phyloP scores from a whole-genome alignment of 345 rosid species.

The Eutrema yunnanense region DNA sequence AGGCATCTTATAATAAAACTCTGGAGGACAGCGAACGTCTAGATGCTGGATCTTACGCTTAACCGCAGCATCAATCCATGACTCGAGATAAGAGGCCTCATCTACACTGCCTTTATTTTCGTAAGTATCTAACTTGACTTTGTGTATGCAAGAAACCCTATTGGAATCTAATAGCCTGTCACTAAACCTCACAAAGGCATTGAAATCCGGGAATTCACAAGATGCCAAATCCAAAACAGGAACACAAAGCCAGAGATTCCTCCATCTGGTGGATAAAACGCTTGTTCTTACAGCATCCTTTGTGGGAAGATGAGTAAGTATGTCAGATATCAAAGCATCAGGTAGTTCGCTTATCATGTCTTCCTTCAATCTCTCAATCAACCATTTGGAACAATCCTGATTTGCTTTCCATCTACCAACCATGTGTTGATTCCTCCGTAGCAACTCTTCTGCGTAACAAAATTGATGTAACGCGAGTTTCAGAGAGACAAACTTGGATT shows the following conservation, averaged over 20 bases:
- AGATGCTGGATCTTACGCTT: not conserved
- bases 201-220: not conserved
- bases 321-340: not conserved
- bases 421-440: too few relatives aligned
- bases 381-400: too few relatives aligned
- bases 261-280: not conserved
- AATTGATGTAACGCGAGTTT: too few relatives aligned
- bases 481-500: too few relatives aligned
- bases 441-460: too few relatives aligned
- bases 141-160: not conserved
- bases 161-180: not conserved
- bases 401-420: too few relatives aligned
- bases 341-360: not conserved
- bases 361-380: too few relatives aligned
- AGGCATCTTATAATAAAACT: not conserved
- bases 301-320: not conserved
- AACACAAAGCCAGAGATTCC: not conserved
- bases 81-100: not conserved
- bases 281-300: not conserved
- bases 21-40: not conserved
- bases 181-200: not conserved
- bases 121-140: not conserved
- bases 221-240: not conserved
- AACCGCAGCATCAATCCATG: not conserved
- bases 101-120: not conserved